Percentiles rank a stretch among this genome's conserved stretches.
Evolutionary conservation across 306 rosid species (phyloP).

Genomic region (Psophocarpus tetragonolobus): DNA sequence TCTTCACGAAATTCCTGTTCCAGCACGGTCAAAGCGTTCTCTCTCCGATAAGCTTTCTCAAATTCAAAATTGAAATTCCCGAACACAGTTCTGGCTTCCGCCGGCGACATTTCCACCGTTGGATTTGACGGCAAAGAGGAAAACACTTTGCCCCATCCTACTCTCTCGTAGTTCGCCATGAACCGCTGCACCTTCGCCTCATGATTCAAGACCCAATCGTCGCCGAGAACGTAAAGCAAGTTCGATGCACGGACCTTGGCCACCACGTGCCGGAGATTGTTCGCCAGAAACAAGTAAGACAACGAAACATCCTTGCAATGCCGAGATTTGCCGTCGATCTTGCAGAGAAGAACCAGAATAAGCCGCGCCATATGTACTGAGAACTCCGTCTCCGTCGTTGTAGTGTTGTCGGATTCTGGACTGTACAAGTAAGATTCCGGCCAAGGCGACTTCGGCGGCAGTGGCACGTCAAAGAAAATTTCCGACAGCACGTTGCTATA

Average conservation of each 20-base stretch:
- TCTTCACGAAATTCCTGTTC: not conserved
- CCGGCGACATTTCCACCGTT: not conserved
- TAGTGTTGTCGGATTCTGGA: not conserved
- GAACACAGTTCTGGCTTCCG: not conserved
- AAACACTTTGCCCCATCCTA: not conserved
- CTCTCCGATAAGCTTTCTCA: not conserved
- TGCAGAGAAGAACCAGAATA: not conserved
- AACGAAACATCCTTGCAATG: not conserved
- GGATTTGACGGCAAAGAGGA: not conserved
- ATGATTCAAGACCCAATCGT: not conserved
- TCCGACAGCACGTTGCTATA: constrained; percentile 11
- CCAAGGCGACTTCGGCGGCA: not conserved
- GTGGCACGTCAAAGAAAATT: not conserved
- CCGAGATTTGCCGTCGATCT: not conserved
- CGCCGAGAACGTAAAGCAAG: constrained; percentile 4
- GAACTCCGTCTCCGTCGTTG: not conserved
- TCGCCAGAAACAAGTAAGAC: not conserved
- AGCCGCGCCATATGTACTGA: not conserved
- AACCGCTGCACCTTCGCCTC: not conserved
- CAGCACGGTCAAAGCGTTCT: not conserved
- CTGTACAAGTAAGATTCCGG: constrained; percentile 6
- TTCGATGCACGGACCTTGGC: constrained; percentile 13
- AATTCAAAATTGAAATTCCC: not conserved
- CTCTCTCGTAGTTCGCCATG: not conserved
- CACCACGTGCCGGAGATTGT: constrained; percentile 6